Evolutionary conservation across 1,284 basidiomycete genomes (phyloP).

Genomic region (Boletus hoseneyae): DNA sequence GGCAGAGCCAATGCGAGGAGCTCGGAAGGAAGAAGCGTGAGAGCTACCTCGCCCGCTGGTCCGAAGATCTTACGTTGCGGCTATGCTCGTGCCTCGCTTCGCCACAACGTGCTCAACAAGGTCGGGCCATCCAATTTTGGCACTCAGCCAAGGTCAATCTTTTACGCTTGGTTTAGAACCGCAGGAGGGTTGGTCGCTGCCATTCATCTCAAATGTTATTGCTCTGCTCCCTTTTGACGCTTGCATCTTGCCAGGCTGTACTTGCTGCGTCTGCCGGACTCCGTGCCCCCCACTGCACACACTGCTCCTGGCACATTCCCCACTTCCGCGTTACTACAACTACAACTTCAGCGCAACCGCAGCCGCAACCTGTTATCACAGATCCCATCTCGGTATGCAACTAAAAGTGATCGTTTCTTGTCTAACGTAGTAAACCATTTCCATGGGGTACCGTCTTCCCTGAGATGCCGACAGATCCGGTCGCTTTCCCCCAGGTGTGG

Average conservation of each 20-base stretch:
- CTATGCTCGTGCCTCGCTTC: no score
- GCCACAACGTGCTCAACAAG: no score
- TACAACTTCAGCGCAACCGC: slow-evolving; percentile 59
- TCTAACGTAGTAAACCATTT: background rate
- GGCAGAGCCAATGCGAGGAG: no score
- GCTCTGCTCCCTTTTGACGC: background rate
- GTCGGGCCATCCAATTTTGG: no score
- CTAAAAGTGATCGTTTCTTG: background rate
- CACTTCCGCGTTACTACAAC: slow-evolving; percentile 66
- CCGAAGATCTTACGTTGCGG: no score
- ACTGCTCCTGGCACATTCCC: slow-evolving; percentile 58
- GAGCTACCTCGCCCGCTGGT: no score
- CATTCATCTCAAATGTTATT: background rate
- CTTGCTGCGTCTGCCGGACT: slow-evolving; percentile 1
- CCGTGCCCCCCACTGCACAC: slow-evolving; percentile 36
- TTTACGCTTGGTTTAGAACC: background rate
- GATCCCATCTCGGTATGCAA: slow-evolving; percentile 55
- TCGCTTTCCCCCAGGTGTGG: slow-evolving; percentile 44
- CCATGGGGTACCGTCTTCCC: slow-evolving; percentile 52
- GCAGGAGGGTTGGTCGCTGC: background rate
- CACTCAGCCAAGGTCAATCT: no score
- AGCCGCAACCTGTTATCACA: slow-evolving; percentile 66
- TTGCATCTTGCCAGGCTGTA: background rate
- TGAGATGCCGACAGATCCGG: slow-evolving; percentile 52
- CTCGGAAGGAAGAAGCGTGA: no score